Conservation (phyloP, 148 eudicot species). For the Cornus suecica region DNA sequence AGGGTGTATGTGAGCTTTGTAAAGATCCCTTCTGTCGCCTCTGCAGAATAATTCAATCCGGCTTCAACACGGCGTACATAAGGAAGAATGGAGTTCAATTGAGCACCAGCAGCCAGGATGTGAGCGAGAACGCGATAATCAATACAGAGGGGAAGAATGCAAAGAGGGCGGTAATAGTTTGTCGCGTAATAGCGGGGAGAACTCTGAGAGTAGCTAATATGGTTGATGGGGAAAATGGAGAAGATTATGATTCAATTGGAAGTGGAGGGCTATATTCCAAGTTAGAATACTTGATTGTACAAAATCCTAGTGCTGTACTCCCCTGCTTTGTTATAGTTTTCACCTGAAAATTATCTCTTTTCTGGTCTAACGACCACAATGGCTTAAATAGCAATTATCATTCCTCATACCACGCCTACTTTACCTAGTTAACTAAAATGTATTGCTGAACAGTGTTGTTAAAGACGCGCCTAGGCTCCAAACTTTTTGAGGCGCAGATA, state of each 20-base stretch:
- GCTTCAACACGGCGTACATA: conserved; percentile 6
- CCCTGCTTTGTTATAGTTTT: conserved; percentile 21
- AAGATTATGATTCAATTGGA: conserved; percentile 16
- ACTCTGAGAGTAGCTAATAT: not conserved
- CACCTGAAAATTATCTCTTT: not conserved
- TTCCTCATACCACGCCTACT: too few species aligned
- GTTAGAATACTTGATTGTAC: conserved; percentile 15
- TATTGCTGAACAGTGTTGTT: too few species aligned
- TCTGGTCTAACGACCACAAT: too few species aligned
- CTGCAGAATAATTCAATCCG: conserved; percentile 13
- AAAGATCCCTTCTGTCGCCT: not conserved
- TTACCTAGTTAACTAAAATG: too few species aligned
- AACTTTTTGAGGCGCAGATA: too few species aligned
- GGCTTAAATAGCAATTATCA: too few species aligned
- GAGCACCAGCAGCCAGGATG: conserved; percentile 16
- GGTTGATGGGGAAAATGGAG: not conserved
- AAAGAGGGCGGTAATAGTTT: conserved; percentile 15
- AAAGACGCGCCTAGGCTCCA: too few species aligned
- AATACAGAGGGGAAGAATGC: not conserved
- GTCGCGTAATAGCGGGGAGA: conserved; percentile 16
- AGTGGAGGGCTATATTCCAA: not conserved
- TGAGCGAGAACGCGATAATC: conserved; percentile 1
- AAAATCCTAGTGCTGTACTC: conserved; percentile 18
- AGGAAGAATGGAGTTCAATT: conserved; percentile 15
- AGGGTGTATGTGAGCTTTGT: not conserved